Percentiles rank a stretch among this genome's conserved stretches.
These are phyloP conservation scores for Euphorbia corollata DNA, from an alignment of 441 rosid genomes.

Conservation along the genomic window DNA sequence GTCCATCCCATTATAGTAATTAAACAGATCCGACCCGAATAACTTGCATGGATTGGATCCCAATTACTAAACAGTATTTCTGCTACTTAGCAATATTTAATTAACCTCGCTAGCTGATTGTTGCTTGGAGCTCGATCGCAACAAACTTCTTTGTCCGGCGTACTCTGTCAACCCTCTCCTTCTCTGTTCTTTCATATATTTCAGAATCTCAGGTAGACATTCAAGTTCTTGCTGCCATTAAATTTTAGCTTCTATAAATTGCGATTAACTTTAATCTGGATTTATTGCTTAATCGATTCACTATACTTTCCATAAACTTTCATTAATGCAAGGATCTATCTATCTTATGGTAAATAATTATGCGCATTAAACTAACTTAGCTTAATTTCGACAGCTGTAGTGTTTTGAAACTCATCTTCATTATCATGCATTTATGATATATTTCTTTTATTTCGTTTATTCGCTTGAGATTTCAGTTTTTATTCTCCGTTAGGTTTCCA, in stretches of 20 bases:
- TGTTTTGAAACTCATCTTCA: neutral
- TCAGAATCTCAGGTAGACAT: neutral
- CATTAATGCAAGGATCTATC: neutral
- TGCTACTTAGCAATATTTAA: too few relatives aligned
- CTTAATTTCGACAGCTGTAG: neutral
- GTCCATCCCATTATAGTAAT: too few relatives aligned
- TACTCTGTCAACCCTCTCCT: too few relatives aligned
- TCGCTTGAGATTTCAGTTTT: neutral
- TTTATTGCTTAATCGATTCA: neutral
- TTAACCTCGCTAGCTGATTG: neutral
- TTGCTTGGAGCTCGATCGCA: neutral
- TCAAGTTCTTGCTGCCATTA: slow-evolving; percentile 1
- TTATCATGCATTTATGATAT: neutral
- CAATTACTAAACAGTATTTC: too few relatives aligned
- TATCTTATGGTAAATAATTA: neutral
- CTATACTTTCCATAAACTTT: neutral
- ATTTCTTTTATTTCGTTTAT: neutral
- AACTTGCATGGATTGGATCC: too few relatives aligned
- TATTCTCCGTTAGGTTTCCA: neutral
- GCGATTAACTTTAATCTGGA: neutral
- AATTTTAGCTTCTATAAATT: neutral
- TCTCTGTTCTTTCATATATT: too few relatives aligned
- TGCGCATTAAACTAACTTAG: neutral
- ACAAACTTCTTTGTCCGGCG: neutral
- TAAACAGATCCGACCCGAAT: too few relatives aligned